Conservation (phyloP, 257 asterid genomes). For the Primulina huaijiensis region DNA sequence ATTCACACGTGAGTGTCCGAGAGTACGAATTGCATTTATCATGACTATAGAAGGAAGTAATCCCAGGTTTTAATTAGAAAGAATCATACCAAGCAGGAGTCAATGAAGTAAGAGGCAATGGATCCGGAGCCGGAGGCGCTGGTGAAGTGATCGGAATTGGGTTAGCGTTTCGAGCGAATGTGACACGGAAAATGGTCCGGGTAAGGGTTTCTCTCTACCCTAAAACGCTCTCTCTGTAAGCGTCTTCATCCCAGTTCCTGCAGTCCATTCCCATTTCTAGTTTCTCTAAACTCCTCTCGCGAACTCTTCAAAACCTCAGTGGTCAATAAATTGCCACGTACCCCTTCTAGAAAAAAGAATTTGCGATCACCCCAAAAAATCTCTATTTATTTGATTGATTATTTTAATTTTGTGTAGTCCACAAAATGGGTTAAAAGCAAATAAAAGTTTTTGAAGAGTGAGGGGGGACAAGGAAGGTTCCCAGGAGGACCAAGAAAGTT, state of each 20-base stretch:
- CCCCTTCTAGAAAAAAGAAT: not conserved
- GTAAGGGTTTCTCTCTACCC: constrained; percentile 54
- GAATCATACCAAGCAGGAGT: constrained; percentile 61
- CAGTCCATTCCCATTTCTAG: constrained; percentile 63
- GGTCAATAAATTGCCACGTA: too few relatives aligned
- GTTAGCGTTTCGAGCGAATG: constrained; percentile 59
- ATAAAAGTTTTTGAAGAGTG: not conserved
- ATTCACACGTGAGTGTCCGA: too few relatives aligned
- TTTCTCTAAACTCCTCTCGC: not conserved
- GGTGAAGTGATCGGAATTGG: constrained; percentile 57
- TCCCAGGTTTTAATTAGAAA: not conserved
- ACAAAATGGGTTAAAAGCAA: not conserved
- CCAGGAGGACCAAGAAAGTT: constrained; percentile 1
- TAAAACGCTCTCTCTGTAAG: constrained; percentile 64
- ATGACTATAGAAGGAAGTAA: not conserved
- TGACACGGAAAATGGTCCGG: constrained; percentile 81
- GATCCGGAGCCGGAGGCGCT: constrained; percentile 86
- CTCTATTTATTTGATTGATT: too few relatives aligned
- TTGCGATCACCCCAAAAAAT: too few relatives aligned
- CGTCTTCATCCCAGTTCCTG: constrained; percentile 79
- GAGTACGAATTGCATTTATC: too few relatives aligned
- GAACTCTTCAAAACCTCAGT: not conserved
- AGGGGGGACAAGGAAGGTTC: constrained; percentile 7
- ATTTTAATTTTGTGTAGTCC: not conserved
- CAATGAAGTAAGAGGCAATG: constrained; percentile 67